Base-by-base conservation (phyloP, 441 rosid genomes). In the Hypseocharis bilobata region DNA sequence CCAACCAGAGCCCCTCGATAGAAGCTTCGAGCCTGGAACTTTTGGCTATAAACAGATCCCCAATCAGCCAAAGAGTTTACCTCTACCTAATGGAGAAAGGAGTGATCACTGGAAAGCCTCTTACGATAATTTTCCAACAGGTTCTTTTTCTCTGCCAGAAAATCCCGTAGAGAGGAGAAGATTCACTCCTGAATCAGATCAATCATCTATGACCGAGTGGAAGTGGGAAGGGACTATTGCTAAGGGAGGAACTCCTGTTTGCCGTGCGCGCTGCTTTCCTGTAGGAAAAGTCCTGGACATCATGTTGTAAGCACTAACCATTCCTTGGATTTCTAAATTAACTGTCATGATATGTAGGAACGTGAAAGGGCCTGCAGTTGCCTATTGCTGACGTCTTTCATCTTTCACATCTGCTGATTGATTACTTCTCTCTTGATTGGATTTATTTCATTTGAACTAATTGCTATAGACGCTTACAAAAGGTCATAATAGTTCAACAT, bases 211-310 rank as follows among this genome's bases (percentile, higher is more conserved):
- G 56, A 85, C 84, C 49, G 86, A 89, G 74, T 92, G 98, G 98
- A 90, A 92, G 81, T 92, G 98, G 98, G 97, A 92, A 77, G 98
- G 98, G 61, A 87, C 91, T 63, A 82, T 92, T 66, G 98, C 97
- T 16, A 90, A 92, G 82, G 97, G 96, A 64, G 98, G 98, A 67
- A 85, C 86, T 69, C 91, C 94, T 10, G 84, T 92, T 63, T 92
- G 98, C 74, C 90, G 80, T 73, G 98, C 96, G 69, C 91, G 88
- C 67, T 86, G 88, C 81, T 92, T 90, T 77, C 96, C 96, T 11
- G 97, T 90, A 64, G 98, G 97, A 52, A 90, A 92, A 83, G 81
- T 79, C 60, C 79, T 86, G 72, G 96, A 88, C 78, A 74, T 88
- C 64, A 73, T 88, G 88, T 70, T 92, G 97, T 92, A 82, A 88